These are phyloP conservation scores for Penicillium simplicissimum DNA, from an alignment of 495 filamentous ascomycete genomes.

Conservation along the genomic window DNA sequence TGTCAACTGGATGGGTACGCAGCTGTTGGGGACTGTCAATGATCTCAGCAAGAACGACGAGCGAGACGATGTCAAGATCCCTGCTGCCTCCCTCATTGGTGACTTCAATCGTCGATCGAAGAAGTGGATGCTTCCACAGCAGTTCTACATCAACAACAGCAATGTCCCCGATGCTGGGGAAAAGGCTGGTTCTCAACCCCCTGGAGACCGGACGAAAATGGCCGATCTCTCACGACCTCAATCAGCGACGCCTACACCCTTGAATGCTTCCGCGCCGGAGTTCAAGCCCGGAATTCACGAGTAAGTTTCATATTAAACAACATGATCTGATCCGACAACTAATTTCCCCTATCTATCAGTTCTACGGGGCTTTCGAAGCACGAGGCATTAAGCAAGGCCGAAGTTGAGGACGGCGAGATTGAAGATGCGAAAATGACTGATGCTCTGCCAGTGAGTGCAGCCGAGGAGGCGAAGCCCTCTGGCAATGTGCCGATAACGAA, in stretches of 20 bases:
- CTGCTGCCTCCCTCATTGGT: slow-evolving; percentile 81
- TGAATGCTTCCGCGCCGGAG: slow-evolving; percentile 51
- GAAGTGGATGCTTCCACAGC: slow-evolving; percentile 83
- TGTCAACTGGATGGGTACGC: slow-evolving; percentile 81
- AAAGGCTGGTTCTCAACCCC: slow-evolving; percentile 22
- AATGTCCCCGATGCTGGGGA: slow-evolving; percentile 25
- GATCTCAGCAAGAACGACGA: slow-evolving; percentile 65
- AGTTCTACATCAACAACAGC: slow-evolving; percentile 53
- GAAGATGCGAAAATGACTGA: slow-evolving; percentile 61
- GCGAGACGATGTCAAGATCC: slow-evolving; percentile 85
- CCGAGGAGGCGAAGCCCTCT: slow-evolving; percentile 10
- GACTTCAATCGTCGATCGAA: slow-evolving; percentile 75
- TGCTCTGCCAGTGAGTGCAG: slow-evolving; percentile 22
- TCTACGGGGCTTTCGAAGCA: slow-evolving; percentile 33
- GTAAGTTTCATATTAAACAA: slow-evolving; percentile 38
- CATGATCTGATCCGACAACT: slow-evolving; percentile 11
- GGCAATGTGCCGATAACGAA: slow-evolving; percentile 6
- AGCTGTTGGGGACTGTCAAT: slow-evolving; percentile 67
- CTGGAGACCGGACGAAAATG: slow-evolving; percentile 34
- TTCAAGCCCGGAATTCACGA: slow-evolving; percentile 44
- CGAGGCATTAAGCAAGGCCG: slow-evolving; percentile 38
- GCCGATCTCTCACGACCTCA: slow-evolving; percentile 40
- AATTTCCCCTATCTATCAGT: slow-evolving; percentile 23
- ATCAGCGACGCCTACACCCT: slow-evolving; percentile 34
- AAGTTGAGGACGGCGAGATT: slow-evolving; percentile 80